Conservation (phyloP, 495 filamentous ascomycete genomes). For the Lasiosphaeris hirsuta region DNA sequence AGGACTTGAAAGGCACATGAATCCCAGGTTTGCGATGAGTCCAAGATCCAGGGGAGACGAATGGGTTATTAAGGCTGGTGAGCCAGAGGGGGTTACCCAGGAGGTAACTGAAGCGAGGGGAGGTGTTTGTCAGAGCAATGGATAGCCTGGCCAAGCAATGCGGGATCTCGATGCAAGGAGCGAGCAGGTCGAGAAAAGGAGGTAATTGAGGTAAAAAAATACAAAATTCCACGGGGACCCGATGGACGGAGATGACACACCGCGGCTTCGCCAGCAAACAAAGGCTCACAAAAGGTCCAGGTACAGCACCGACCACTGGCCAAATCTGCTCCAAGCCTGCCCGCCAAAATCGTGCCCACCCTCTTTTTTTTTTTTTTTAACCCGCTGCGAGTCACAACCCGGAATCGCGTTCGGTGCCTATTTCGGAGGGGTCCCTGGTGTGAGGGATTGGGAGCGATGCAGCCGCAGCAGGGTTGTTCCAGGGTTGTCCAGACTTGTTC, state of each 20-base stretch:
- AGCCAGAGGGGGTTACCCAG: background rate
- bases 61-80: background rate
- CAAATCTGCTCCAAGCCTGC: too few relatives aligned
- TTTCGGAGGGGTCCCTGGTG: too few relatives aligned
- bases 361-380: too few relatives aligned
- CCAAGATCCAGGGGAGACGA: background rate
- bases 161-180: background rate
- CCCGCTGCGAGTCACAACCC: too few relatives aligned
- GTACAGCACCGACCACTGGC: too few relatives aligned
- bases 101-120: background rate
- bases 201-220: background rate
- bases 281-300: background rate
- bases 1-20: background rate
- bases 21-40: background rate
- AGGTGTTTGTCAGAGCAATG: background rate
- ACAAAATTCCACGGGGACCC: background rate
- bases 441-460: too few relatives aligned
- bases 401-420: too few relatives aligned
- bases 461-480: too few relatives aligned
- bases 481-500: too few relatives aligned
- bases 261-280: background rate
- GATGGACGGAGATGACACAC: conserved; percentile 5
- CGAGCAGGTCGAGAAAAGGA: too few relatives aligned
- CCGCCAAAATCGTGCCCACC: too few relatives aligned
- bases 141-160: background rate